A percentile compares a stretch with the other conserved stretches of the same genome.
These are phyloP conservation scores for Xerocomellus intermedius DNA, from an alignment of 768 basidiomycete genomes.

Conservation along the genomic window DNA sequence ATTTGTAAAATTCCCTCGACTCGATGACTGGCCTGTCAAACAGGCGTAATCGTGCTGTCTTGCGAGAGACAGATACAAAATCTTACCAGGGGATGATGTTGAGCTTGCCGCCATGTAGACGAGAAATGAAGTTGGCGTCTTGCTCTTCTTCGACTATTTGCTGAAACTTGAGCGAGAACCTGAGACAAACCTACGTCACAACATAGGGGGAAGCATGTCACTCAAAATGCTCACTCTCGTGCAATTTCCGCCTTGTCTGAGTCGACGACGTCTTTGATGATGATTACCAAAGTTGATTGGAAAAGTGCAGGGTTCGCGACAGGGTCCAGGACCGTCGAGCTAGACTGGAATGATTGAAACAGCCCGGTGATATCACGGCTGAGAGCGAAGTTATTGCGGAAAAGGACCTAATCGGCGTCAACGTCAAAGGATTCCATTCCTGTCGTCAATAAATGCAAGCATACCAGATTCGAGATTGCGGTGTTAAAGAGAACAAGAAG, in stretches of 20 bases:
- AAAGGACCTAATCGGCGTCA: conserved; percentile 44
- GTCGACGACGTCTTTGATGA: conserved; percentile 69
- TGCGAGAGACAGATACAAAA: neutral
- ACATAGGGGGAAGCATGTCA: neutral
- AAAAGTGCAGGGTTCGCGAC: conserved; percentile 56
- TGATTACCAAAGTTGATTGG: conserved; percentile 56
- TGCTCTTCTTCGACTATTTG: conserved; percentile 60
- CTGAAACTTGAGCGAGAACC: conserved; percentile 56
- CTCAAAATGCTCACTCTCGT: conserved; percentile 43
- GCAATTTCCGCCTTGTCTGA: conserved; percentile 58
- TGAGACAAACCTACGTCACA: conserved; percentile 17
- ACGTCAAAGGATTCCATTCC: neutral
- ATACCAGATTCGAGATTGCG: conserved; percentile 62
- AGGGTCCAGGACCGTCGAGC: conserved; percentile 55
- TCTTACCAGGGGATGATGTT: conserved; percentile 55
- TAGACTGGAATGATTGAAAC: conserved; percentile 61
- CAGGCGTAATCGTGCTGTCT: neutral
- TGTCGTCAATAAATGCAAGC: conserved; percentile 10
- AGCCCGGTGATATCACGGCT: conserved; percentile 58
- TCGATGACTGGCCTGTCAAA: conserved; percentile 51
- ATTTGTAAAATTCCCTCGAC: conserved; percentile 53
- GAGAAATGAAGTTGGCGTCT: conserved; percentile 58
- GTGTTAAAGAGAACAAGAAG: conserved; percentile 63
- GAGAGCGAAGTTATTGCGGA: conserved; percentile 64
- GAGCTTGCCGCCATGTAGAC: conserved; percentile 52